These are phyloP conservation scores for Lophiotrema nucula DNA, from an alignment of 495 filamentous ascomycete genomes.

Conservation along the genomic window DNA sequence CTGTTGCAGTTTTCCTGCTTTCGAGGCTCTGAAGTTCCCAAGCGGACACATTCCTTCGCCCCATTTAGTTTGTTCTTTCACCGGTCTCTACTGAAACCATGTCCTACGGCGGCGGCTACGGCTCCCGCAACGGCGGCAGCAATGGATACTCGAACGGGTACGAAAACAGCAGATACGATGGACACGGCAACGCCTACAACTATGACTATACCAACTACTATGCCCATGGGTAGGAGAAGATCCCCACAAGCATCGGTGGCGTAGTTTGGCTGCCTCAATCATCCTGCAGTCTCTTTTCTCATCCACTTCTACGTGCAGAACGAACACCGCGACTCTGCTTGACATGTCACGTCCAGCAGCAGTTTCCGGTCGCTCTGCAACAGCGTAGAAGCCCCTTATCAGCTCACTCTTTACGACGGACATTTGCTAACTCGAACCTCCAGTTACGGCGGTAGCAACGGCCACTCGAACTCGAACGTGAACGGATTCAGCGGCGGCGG, in stretches of 20 bases:
- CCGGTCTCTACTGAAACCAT: constrained; percentile 44
- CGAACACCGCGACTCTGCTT: constrained; percentile 14
- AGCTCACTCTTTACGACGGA: not conserved
- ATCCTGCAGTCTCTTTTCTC: constrained; percentile 25
- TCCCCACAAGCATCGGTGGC: constrained; percentile 24
- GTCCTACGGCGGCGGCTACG: constrained; percentile 75
- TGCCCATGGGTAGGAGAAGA: constrained; percentile 31
- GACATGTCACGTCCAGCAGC: constrained; percentile 7
- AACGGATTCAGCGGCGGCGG: constrained; percentile 49
- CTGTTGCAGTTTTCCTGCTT: constrained; percentile 14
- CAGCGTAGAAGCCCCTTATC: constrained; percentile 23
- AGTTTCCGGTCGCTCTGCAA: constrained; percentile 8
- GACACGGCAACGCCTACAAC: constrained; percentile 23
- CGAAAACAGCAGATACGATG: constrained; percentile 20
- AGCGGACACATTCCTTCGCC: constrained; percentile 12
- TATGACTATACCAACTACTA: constrained; percentile 28
- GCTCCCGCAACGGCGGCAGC: constrained; percentile 38
- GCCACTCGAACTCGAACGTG: constrained; percentile 31
- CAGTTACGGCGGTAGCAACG: constrained; percentile 23
- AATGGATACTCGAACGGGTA: constrained; percentile 33
- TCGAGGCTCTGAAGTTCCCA: not conserved
- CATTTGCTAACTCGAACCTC: constrained; percentile 6
- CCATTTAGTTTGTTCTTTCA: constrained; percentile 14
- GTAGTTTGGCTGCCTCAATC: constrained; percentile 21
- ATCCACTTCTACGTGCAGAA: constrained; percentile 19